These are phyloP conservation scores for Sporobolomyces phaffii DNA, from an alignment of 768 basidiomycete species.

Conservation along the genomic window DNA sequence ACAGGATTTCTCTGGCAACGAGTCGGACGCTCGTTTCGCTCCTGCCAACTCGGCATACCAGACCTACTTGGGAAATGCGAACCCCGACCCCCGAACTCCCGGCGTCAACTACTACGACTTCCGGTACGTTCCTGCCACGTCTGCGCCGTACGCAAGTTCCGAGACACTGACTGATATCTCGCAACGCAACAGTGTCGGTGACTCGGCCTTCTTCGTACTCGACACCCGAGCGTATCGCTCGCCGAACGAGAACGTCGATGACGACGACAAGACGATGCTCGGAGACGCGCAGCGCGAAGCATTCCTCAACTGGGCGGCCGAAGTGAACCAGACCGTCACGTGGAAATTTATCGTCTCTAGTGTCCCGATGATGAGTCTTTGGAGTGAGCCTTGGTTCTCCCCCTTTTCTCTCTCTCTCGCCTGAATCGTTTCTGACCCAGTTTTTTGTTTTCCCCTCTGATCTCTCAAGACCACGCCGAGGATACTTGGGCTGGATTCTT, in stretches of 20 bases:
- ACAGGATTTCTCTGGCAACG: constrained; percentile 48
- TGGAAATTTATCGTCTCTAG: constrained; percentile 73
- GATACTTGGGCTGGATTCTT: constrained; percentile 68
- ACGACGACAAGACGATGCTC: constrained; percentile 58
- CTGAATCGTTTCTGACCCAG: background rate
- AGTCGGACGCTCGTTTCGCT: constrained; percentile 55
- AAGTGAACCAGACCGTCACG: constrained; percentile 64
- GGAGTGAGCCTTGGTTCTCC: constrained; percentile 47
- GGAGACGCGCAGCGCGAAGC: constrained; percentile 61
- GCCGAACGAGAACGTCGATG: constrained; percentile 45
- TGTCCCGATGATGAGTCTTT: constrained; percentile 68
- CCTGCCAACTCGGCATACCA: constrained; percentile 59
- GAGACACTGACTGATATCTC: too few species aligned
- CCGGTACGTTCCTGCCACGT: constrained; percentile 36
- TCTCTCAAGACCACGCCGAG: constrained; percentile 56
- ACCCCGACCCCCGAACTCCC: constrained; percentile 30
- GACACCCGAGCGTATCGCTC: constrained; percentile 63
- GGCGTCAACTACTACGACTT: constrained; percentile 55
- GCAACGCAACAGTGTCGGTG: constrained; percentile 51
- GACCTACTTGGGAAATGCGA: constrained; percentile 58
- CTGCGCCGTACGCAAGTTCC: too few species aligned
- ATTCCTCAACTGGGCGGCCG: constrained; percentile 59
- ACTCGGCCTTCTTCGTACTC: constrained; percentile 70
- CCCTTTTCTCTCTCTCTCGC: too few species aligned
- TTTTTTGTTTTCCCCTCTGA: constrained; percentile 27